Conservation (phyloP, 2,329 filamentous ascomycete species). For the Phyllosticta citriasiana region DNA sequence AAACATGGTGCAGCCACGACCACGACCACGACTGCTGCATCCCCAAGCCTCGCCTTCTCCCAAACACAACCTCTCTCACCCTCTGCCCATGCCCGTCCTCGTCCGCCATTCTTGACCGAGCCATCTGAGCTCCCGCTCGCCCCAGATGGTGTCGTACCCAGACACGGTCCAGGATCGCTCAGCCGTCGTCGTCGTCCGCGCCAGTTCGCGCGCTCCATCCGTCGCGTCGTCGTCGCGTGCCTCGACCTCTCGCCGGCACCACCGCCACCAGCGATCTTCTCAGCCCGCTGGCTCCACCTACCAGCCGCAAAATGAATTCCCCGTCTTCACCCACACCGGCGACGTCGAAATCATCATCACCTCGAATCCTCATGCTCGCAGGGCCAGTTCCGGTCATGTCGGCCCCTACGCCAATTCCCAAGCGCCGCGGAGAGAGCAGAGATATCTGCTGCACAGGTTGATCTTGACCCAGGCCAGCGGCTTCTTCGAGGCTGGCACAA, state of each 20-base stretch:
- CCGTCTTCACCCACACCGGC: slow-evolving; percentile 78
- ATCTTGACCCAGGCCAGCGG: slow-evolving; percentile 84
- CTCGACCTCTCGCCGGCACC: slow-evolving; percentile 40
- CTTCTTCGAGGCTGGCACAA: slow-evolving; percentile 83
- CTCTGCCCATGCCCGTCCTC: neutral
- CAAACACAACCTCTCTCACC: neutral
- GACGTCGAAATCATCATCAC: slow-evolving; percentile 80
- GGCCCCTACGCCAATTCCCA: neutral
- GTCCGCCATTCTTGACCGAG: neutral
- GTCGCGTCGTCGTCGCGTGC: slow-evolving; percentile 48
- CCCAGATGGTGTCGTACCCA: slow-evolving; percentile 53
- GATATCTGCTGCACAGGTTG: slow-evolving; percentile 78
- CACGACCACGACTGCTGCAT: neutral
- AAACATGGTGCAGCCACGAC: neutral
- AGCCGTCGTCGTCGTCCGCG: slow-evolving; percentile 45
- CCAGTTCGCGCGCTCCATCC: slow-evolving; percentile 43
- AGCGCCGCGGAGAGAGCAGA: slow-evolving; percentile 60
- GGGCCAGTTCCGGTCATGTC: slow-evolving; percentile 10
- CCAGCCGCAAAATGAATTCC: slow-evolving; percentile 79
- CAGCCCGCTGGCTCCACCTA: slow-evolving; percentile 64
- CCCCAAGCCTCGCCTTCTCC: slow-evolving; percentile 1
- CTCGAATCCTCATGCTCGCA: slow-evolving; percentile 17
- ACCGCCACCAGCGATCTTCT: slow-evolving; percentile 65
- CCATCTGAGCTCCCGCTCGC: neutral
- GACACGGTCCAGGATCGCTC: slow-evolving; percentile 44